Evolutionary conservation across 768 basidiomycete species (phyloP).

Genomic region (Lentinus tigrinus): DNA sequence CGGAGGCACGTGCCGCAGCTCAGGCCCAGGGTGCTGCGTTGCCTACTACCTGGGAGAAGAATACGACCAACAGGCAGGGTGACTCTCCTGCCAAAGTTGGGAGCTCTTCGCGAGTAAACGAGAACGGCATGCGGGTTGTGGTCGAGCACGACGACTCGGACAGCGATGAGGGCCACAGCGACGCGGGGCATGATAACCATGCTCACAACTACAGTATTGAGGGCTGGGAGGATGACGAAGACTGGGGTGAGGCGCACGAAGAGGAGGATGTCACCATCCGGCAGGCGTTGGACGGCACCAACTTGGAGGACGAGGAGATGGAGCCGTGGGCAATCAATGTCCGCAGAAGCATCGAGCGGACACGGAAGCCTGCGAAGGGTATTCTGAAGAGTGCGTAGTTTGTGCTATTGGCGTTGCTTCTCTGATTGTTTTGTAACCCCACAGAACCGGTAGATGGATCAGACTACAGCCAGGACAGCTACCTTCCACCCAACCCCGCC

Average conservation of each 20-base stretch:
- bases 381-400: slow-evolving; percentile 81
- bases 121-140: slow-evolving; percentile 64
- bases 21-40: slow-evolving; percentile 33
- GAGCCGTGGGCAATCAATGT: slow-evolving; percentile 80
- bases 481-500: slow-evolving; percentile 36
- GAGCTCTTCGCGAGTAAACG: slow-evolving; percentile 45
- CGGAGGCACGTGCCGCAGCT: slow-evolving; percentile 50
- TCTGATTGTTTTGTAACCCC: slow-evolving; percentile 8
- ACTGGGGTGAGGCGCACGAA: slow-evolving; percentile 67
- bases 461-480: slow-evolving; percentile 63
- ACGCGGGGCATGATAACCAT: slow-evolving; percentile 43
- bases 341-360: slow-evolving; percentile 69
- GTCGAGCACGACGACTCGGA: slow-evolving; percentile 68
- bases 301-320: slow-evolving; percentile 52
- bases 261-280: slow-evolving; percentile 78
- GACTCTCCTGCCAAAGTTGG: slow-evolving; percentile 42
- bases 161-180: slow-evolving; percentile 51
- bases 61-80: slow-evolving; percentile 62
- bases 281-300: slow-evolving; percentile 49
- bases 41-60: slow-evolving; percentile 78
- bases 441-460: slow-evolving; percentile 52
- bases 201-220: slow-evolving; percentile 41
- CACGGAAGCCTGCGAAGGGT: slow-evolving; percentile 67
- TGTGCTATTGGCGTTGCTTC: slow-evolving; percentile 5
- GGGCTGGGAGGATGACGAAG: slow-evolving; percentile 79